Conservation (phyloP, 2,329 filamentous ascomycete species). For the Xylaria digitata region DNA sequence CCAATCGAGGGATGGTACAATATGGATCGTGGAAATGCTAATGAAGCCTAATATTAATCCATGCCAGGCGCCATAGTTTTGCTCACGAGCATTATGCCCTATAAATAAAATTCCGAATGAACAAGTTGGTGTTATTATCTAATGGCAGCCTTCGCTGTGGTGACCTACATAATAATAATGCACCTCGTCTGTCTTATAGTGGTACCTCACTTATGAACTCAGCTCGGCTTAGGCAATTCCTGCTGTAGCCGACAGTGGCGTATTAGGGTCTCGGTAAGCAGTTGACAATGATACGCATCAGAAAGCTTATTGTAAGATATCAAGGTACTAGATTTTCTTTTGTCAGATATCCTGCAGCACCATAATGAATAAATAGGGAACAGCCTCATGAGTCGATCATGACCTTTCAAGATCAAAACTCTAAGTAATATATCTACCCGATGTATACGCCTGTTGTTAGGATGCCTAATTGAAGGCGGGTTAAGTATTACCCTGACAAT, state of each 20-base stretch:
- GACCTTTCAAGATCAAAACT: background rate
- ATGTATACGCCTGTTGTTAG: background rate
- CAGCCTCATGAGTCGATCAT: background rate
- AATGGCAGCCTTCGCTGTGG: too few relatives aligned
- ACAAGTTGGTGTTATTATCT: too few relatives aligned
- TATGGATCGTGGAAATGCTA: background rate
- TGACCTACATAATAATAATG: background rate
- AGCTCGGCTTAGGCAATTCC: background rate
- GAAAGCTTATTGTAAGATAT: background rate
- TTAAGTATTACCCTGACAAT: slow-evolving; percentile 1
- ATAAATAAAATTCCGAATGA: background rate
- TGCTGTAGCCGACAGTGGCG: slow-evolving; percentile 6
- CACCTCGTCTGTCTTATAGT: background rate
- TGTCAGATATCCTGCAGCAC: background rate
- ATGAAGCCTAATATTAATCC: background rate
- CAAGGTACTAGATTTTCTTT: background rate
- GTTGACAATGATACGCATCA: background rate
- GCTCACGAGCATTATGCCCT: background rate
- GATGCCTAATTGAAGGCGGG: background rate
- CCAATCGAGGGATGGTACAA: background rate
- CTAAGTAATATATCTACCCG: too few relatives aligned
- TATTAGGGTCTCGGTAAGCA: slow-evolving; percentile 25
- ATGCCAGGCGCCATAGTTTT: background rate
- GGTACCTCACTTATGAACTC: too few relatives aligned
- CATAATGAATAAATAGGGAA: background rate